These are phyloP conservation scores for Termitomyces heimii DNA, from an alignment of 768 basidiomycete genomes.

Conservation along the genomic window DNA sequence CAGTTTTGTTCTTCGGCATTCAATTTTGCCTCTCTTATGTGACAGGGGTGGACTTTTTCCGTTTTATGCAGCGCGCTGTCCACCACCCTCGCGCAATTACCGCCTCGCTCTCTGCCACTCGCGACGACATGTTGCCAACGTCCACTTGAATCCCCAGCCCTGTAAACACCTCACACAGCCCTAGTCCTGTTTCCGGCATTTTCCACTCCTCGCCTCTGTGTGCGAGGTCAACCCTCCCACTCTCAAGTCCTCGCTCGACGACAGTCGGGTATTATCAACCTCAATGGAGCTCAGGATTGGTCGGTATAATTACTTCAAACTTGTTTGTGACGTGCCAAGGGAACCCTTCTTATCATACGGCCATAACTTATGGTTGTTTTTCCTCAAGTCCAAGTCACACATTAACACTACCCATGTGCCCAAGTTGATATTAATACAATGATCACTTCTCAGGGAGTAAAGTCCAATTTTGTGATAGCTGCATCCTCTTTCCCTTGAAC, in stretches of 20 bases:
- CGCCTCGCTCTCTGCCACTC: too few relatives aligned
- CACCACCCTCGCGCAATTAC: background rate
- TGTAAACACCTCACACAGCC: background rate
- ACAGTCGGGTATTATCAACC: too few relatives aligned
- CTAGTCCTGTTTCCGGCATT: background rate
- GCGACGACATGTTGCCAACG: too few relatives aligned
- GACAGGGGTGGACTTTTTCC: background rate
- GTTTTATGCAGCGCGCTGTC: background rate
- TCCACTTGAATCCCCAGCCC: background rate
- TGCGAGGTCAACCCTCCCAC: background rate
- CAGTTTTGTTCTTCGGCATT: background rate
- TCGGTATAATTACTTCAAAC: background rate
- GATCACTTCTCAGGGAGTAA: conserved; percentile 10
- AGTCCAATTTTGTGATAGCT: conserved; percentile 39
- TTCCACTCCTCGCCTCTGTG: background rate
- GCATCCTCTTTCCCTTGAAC: conserved; percentile 57
- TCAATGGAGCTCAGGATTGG: background rate
- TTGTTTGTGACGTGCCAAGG: too few relatives aligned
- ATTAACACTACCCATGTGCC: background rate
- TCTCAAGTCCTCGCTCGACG: background rate
- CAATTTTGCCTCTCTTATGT: background rate
- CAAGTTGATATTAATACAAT: background rate
- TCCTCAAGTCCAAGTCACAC: background rate
- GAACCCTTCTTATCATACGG: too few relatives aligned
- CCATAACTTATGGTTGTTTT: background rate